Evolutionary conservation across 2,329 filamentous ascomycete species (phyloP).

Genomic region (Alternaria triticina): DNA sequence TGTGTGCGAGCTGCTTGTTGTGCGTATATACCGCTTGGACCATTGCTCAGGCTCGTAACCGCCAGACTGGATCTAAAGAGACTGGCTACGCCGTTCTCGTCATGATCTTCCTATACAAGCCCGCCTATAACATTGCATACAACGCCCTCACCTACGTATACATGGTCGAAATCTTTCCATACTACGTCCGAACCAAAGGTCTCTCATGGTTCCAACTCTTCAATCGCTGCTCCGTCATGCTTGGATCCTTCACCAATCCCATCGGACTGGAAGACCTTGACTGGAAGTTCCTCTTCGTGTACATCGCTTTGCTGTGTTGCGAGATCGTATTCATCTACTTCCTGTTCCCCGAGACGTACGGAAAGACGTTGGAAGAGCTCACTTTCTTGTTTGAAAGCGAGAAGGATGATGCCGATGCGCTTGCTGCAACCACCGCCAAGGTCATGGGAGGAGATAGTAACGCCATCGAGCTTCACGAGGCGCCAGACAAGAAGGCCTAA

Average conservation of each 20-base stretch:
- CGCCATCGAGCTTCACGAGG: constrained; percentile 30
- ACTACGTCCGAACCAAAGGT: constrained; percentile 58
- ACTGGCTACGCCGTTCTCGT: constrained; percentile 55
- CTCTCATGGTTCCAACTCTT: constrained; percentile 66
- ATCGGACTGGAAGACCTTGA: constrained; percentile 65
- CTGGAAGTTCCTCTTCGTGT: constrained; percentile 71
- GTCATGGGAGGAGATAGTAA: constrained; percentile 21
- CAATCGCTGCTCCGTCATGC: constrained; percentile 65
- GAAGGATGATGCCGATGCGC: constrained; percentile 24
- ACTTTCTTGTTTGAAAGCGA: constrained; percentile 44
- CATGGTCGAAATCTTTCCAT: constrained; percentile 58
- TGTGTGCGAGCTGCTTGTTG: constrained; percentile 46
- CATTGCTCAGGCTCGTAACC: constrained; percentile 58
- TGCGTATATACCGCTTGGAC: constrained; percentile 48
- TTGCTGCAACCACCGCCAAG: constrained; percentile 32
- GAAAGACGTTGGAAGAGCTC: constrained; percentile 43
- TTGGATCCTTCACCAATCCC: constrained; percentile 67
- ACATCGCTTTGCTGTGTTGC: constrained; percentile 49
- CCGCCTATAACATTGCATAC: constrained; percentile 64
- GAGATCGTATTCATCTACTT: constrained; percentile 47
- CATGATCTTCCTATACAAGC: constrained; percentile 60
- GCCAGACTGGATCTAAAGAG: constrained; percentile 44
- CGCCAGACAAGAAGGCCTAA: constrained; percentile 35
- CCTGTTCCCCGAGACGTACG: constrained; percentile 43
- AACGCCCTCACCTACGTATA: constrained; percentile 65